These are phyloP conservation scores for Trichothecium roseum DNA, from an alignment of 2,329 filamentous ascomycete genomes.

Conservation along the genomic window DNA sequence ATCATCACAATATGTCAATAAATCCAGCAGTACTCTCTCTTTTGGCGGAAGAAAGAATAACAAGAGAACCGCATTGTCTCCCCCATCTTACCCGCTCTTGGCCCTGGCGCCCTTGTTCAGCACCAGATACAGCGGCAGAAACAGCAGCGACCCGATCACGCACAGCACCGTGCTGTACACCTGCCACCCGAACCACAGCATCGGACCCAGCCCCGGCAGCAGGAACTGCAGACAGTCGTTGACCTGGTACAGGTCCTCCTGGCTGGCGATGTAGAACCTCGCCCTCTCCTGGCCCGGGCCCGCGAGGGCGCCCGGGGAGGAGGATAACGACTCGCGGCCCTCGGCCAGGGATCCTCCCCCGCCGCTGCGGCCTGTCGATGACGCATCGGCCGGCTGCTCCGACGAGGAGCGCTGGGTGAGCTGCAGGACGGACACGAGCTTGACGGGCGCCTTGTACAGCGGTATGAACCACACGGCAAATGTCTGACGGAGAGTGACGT, in stretches of 20 bases:
- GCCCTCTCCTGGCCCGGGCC: constrained; percentile 11
- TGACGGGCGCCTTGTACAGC: constrained; percentile 58
- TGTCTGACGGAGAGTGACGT: constrained; percentile 61
- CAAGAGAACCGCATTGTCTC: too few relatives aligned
- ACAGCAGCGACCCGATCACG: constrained; percentile 41
- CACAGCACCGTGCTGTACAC: constrained; percentile 55
- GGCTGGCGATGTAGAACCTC: constrained; percentile 59
- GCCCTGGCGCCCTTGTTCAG: constrained; percentile 13
- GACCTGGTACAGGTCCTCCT: constrained; percentile 75
- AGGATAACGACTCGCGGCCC: neutral
- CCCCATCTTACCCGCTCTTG: constrained; percentile 2
- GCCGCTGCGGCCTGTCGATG: neutral
- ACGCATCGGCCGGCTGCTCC: constrained; percentile 10
- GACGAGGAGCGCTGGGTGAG: constrained; percentile 37
- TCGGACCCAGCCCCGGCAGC: constrained; percentile 43
- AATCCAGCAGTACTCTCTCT: too few relatives aligned
- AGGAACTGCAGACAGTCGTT: constrained; percentile 69
- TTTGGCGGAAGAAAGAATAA: too few relatives aligned
- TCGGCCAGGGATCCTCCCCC: constrained; percentile 7
- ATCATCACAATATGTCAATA: too few relatives aligned
- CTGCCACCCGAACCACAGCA: constrained; percentile 50
- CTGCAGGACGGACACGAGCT: constrained; percentile 56
- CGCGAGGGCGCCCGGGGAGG: constrained; percentile 1
- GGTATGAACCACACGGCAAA: constrained; percentile 73
- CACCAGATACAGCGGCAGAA: constrained; percentile 22